phyloP scores from a whole-genome alignment of 148 eudicot species.

The Fagopyrum tataricum region DNA sequence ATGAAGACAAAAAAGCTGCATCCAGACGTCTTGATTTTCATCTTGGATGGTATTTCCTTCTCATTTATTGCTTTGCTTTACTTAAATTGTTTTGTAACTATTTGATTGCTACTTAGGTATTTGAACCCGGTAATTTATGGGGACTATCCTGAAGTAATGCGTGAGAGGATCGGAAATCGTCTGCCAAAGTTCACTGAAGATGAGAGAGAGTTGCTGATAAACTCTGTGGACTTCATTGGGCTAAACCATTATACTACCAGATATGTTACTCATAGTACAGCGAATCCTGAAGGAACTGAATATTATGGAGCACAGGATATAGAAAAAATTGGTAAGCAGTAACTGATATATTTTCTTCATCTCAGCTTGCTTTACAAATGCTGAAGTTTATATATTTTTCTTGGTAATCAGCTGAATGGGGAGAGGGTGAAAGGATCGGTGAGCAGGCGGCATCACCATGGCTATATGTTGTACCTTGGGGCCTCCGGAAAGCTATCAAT shows the following conservation, averaged over 20 bases:
- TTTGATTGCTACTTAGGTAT: slow-evolving; percentile 35
- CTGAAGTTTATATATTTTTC: slow-evolving; percentile 13
- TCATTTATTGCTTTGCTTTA: background rate
- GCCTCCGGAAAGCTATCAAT: slow-evolving; percentile 49
- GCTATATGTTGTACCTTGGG: slow-evolving; percentile 92
- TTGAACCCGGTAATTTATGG: slow-evolving; percentile 70
- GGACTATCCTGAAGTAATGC: slow-evolving; percentile 72
- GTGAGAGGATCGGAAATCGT: slow-evolving; percentile 49
- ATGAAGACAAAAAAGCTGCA: slow-evolving; percentile 66
- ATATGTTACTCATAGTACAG: slow-evolving; percentile 45
- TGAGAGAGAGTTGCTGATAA: slow-evolving; percentile 47
- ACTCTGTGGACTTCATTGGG: slow-evolving; percentile 65
- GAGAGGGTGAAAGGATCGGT: slow-evolving; percentile 59
- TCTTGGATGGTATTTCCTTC: slow-evolving; percentile 60
- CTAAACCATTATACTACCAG: slow-evolving; percentile 74
- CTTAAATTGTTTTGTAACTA: background rate
- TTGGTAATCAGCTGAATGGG: slow-evolving; percentile 63
- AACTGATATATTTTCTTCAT: slow-evolving; percentile 15
- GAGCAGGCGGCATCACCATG: slow-evolving; percentile 87
- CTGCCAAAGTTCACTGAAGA: slow-evolving; percentile 59
- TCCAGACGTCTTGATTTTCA: slow-evolving; percentile 76
- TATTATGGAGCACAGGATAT: slow-evolving; percentile 49
- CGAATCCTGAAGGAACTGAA: slow-evolving; percentile 28
- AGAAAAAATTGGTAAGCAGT: slow-evolving; percentile 46
- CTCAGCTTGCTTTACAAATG: background rate